Percentiles rank a stretch among this genome's conserved stretches.
Evolutionary conservation across 1,284 basidiomycete species (phyloP).

Genomic region (Paramarasmius palmivorus): DNA sequence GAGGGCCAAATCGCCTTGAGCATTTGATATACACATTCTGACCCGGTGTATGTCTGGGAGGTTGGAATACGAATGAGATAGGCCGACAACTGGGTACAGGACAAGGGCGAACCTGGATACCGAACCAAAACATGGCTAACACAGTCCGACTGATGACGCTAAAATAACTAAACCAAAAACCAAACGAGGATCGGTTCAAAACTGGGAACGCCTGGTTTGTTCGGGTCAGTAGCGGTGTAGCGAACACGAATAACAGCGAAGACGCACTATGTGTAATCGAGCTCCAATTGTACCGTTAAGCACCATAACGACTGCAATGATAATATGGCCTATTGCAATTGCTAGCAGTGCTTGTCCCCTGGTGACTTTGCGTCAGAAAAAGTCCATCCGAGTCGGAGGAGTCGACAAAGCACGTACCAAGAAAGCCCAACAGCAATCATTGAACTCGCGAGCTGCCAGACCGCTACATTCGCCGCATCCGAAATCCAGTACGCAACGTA

Average conservation of each 20-base stretch:
- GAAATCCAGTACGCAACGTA: slow-evolving; percentile 52
- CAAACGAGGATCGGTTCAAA: slow-evolving; percentile 74
- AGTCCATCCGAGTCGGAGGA: background rate
- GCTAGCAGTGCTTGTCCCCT: slow-evolving; percentile 64
- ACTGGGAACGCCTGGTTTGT: slow-evolving; percentile 55
- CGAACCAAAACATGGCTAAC: slow-evolving; percentile 81
- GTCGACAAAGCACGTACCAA: slow-evolving; percentile 31
- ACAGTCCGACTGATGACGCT: slow-evolving; percentile 73
- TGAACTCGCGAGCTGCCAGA: slow-evolving; percentile 35
- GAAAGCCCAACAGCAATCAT: slow-evolving; percentile 54
- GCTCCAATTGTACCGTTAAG: slow-evolving; percentile 75
- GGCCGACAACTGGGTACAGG: background rate
- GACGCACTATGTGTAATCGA: slow-evolving; percentile 43
- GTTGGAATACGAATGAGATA: background rate
- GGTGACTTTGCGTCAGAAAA: background rate
- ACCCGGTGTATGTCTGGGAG: slow-evolving; percentile 59
- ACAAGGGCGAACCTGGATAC: slow-evolving; percentile 42
- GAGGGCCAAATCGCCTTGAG: slow-evolving; percentile 81
- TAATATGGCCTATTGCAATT: slow-evolving; percentile 61
- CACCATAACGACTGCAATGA: slow-evolving; percentile 58
- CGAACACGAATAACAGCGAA: background rate
- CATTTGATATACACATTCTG: slow-evolving; percentile 71
- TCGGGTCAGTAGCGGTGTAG: background rate
- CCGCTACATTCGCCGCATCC: slow-evolving; percentile 41
- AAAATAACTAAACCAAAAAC: slow-evolving; percentile 80